Evolutionary conservation across 306 rosid genomes (phyloP), one percentile per base, ranked within the genome.

Genomic region (Acacia crassicarpa): DNA sequence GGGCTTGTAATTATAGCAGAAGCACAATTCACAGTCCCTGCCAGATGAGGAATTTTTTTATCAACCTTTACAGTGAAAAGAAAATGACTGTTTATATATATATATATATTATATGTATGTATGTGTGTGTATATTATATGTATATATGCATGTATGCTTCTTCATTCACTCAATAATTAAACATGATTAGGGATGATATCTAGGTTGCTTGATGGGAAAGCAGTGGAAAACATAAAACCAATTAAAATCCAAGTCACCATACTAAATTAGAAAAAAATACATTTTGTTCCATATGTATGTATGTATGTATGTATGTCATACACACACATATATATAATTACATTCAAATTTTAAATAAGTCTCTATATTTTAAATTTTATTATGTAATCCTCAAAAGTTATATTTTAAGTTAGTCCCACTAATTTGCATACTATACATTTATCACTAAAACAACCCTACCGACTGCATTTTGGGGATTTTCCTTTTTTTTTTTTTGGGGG

Each of bases 111-210:
- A 33, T 25, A 74, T 44, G 2, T 1, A 53, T 2, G 19, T 1
- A 17, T 5, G 9, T 35, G 6, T 1, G 19, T 2, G 19, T 5
- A 19, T 1, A 9, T 38, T 38, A 35, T 35, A 3, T 35, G 1
- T 38, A 11, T 45, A 1, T 10, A 2, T 30, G n/a, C 30, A 2
- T 65, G 6, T 38, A 0, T 56, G 45, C 48, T 5, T 61, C 41
- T 65, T 72, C 87, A 48, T 83, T 67, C 41, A 62, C 40, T 78
- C 51, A 46, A 46, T 78, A 71, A 83, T 79, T 23, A 75, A 83
- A n/a, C 85, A 83, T 83, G 80, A 83, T 78, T 81, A 81, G 14
- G 56, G 45, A 75, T 73, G 11, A 61, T 25, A 58, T 8, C 41
- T 38, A 38, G 63, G 69, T 82, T 72, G 61, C 69, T 72, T 75